Base-by-base conservation (phyloP, 2,329 filamentous ascomycete species). In the Pseudogymnoascus sp. region DNA sequence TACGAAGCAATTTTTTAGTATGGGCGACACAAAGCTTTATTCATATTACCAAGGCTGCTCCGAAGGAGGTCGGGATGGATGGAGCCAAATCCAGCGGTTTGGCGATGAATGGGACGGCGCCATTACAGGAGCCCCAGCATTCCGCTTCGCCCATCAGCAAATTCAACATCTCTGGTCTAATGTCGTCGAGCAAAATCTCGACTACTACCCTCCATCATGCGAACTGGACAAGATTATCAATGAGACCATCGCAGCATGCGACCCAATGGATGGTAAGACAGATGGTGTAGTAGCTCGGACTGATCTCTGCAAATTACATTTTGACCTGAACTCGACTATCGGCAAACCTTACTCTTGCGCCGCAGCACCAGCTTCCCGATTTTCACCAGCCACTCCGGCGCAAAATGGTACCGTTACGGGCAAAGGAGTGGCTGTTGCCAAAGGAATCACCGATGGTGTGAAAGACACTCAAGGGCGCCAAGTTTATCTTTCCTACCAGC, bases 41-140 rank as follows among this genome's bases (percentile, higher is more conserved):
- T 80, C 82, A 16, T 84, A 85, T 72, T 84, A 81, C 71, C 72
- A 77, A 66, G 79, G 78, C 14, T 82, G 78, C 68, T 80, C 78
- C 11, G 75, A 78, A 36, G 78, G 78, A 11, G 77, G 80, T 0
- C 76, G 80, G 43, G 78, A 83, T 71, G 81, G 79, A n/a, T 77
- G 77, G 77, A 77, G 74, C 37, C 75, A 77, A 65, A 73, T 77
- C 6, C 76, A 79, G 66, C 73, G 74, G 11, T 79, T 68, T 63
- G 73, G 68, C 5, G 72, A 75, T 5, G 70, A 75, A 59, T 81
- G 76, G 63, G 79, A 82, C 61, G 79, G 79, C 23, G 77, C 73
- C 8, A 72, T 78, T 42, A 73, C 73, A 1, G 80, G 79, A 56
- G 79, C 80, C 0, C 79, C 79, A 1, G 79, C 78, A 16, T 78